Evolutionary conservation across 352 stramenopile species (phyloP), one percentile per base, ranked within the genome.

Genomic region (Halophytophthora batemanensis): DNA sequence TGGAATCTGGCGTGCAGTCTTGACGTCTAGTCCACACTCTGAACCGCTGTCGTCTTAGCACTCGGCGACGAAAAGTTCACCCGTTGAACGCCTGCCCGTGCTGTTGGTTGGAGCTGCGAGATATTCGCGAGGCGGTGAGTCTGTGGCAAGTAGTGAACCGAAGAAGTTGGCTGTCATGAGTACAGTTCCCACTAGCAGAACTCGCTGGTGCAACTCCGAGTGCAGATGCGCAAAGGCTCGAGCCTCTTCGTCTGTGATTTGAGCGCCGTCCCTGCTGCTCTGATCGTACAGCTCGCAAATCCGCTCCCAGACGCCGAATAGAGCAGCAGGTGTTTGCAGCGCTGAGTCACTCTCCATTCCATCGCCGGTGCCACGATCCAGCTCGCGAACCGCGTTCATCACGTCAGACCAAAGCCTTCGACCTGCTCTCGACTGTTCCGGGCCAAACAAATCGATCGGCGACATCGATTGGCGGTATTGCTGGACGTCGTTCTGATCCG

Each of bases 381-480:
- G 25, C 25, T 31, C 8, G 25, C 25, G 25, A 4, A 51, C 18
- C 3, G 29, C 25, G 2, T 8, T 28, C 22, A 45, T 31, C 38
- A 65, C 14, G 5, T 61, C 41, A n/a, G 45, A 31, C 51, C 58
- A 66, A 31, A 66, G 61, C n/a, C 17, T 33, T 10, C 41, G 17
- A 7, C 44, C 54, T 14, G 56, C 51, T 2, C 8, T 38, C 11
- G 51, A 56, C 37, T 66, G 51, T 45, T 53, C 25, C 1, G 58
- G 51, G 6, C 45, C 54, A 43, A 58, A 61, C 45, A 66, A 33
- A 38, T 61, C 52, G 29, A 66, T 61, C 18, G 52, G 58, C n/a
- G n/a, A n/a, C n/a, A n/a, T n/a, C n/a, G n/a, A n/a, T n/a, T n/a
- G 11, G 23, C 19, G 17, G 58, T 61, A 52, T 66, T n/a, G 28